These are phyloP conservation scores for Diversispora eburnea DNA, from an alignment of 192 early-diverging fungal species.

Conservation along the genomic window DNA sequence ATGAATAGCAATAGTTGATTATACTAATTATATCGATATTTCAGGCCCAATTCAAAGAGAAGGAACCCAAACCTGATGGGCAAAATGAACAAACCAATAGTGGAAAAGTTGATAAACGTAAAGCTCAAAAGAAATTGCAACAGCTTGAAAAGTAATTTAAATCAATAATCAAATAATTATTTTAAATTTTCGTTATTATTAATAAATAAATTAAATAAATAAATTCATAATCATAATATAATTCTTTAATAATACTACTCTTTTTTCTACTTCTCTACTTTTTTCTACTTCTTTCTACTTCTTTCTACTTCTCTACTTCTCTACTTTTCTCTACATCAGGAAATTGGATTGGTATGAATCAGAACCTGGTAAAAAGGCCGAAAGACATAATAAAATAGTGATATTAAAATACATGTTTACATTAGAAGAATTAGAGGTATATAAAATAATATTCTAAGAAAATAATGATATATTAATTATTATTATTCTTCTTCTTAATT, in stretches of 20 bases:
- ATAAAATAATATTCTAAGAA: constrained; percentile 1
- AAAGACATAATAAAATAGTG: constrained; percentile 76
- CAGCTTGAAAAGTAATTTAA: constrained; percentile 69
- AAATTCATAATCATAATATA: too few species aligned
- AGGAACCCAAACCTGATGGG: constrained; percentile 44
- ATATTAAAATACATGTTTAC: constrained; percentile 97
- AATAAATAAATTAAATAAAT: too few species aligned
- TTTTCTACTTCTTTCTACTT: too few species aligned
- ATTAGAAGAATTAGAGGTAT: constrained; percentile 78
- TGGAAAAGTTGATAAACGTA: constrained; percentile 47
- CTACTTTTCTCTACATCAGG: constrained; percentile 38
- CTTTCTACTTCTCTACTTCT: not conserved
- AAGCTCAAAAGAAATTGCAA: constrained; percentile 61
- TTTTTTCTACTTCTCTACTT: too few species aligned
- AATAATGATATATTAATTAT: not conserved
- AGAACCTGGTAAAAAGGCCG: constrained; percentile 59
- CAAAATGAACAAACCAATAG: constrained; percentile 28
- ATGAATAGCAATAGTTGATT: not conserved
- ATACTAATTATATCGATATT: not conserved
- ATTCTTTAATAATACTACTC: too few species aligned
- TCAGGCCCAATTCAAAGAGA: constrained; percentile 81
- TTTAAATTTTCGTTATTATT: too few species aligned
- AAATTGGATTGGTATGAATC: constrained; percentile 92
- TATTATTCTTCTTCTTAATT: not conserved
- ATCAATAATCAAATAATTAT: too few species aligned